These are phyloP conservation scores for Fusarium algeriense DNA, from an alignment of 2,329 filamentous ascomycete genomes.

Conservation along the genomic window DNA sequence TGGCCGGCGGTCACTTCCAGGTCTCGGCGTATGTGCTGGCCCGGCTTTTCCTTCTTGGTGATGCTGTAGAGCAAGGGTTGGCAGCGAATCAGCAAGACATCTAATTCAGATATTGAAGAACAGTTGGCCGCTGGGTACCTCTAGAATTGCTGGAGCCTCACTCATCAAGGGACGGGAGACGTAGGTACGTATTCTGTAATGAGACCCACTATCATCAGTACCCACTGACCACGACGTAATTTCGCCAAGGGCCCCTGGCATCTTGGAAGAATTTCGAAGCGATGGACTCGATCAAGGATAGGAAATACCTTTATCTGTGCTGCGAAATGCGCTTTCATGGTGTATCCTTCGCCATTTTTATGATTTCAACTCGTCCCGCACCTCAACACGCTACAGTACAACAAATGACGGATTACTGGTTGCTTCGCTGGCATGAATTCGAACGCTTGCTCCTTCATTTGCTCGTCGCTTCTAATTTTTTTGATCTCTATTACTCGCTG, in stretches of 20 bases:
- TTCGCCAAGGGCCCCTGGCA: conserved; percentile 41
- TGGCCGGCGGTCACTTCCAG: conserved; percentile 31
- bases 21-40: conserved; percentile 21
- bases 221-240: conserved; percentile 47
- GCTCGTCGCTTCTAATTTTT: conserved; percentile 7
- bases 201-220: conserved; percentile 44
- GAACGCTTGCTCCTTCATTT: background rate
- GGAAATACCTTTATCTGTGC: conserved; percentile 8
- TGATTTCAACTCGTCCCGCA: conserved; percentile 23
- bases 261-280: conserved; percentile 30
- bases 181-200: conserved; percentile 35
- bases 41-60: conserved; percentile 13
- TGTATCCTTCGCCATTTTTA: conserved; percentile 3
- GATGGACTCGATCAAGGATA: conserved; percentile 19
- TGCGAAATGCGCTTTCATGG: background rate
- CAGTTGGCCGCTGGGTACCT: conserved; percentile 27
- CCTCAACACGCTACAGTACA: conserved; percentile 19
- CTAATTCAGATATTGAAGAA: conserved; percentile 14
- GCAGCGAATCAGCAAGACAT: conserved; percentile 17
- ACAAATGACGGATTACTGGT: conserved; percentile 1
- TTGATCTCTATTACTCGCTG: background rate
- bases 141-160: conserved; percentile 13
- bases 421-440: conserved; percentile 42
- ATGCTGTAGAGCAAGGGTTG: conserved; percentile 7
- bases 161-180: background rate